phyloP scores from a whole-genome alignment of 768 basidiomycete genomes.

The Russula emetica region DNA sequence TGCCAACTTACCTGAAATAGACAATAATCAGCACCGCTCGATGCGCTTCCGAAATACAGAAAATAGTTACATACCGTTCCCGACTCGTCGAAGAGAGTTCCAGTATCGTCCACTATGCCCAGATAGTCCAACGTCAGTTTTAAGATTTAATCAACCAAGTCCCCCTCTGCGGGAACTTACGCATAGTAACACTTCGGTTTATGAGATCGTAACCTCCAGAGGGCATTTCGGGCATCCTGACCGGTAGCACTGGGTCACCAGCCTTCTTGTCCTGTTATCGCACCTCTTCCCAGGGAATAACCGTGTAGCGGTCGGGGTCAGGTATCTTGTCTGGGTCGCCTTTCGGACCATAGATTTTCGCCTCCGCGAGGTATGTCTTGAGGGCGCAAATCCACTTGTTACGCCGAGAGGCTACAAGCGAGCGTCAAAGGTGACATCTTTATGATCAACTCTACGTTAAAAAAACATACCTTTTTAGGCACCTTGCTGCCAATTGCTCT shows the following conservation, averaged over 20 bases:
- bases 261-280: conserved; percentile 34
- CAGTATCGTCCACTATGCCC: conserved; percentile 38
- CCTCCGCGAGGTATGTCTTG: conserved; percentile 63
- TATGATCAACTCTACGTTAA: neutral
- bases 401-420: conserved; percentile 57
- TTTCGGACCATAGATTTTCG: conserved; percentile 63
- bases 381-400: conserved; percentile 93
- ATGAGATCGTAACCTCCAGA: conserved; percentile 23
- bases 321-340: conserved; percentile 56
- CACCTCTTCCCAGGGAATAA: conserved; percentile 69
- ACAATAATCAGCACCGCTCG: conserved; percentile 23
- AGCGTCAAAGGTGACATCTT: neutral
- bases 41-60: neutral
- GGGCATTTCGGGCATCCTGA: conserved; percentile 29
- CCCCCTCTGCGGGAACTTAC: conserved; percentile 12
- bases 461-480: conserved; percentile 57
- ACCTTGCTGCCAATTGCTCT: conserved; percentile 79
- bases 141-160: neutral
- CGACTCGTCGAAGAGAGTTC: conserved; percentile 45
- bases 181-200: conserved; percentile 4
- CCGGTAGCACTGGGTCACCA: conserved; percentile 21
- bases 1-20: no score
- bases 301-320: conserved; percentile 55
- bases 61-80: conserved; percentile 25
- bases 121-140: conserved; percentile 1